Evolutionary conservation across 768 basidiomycete genomes (phyloP).

Genomic region (Psilocybe sp.): DNA sequence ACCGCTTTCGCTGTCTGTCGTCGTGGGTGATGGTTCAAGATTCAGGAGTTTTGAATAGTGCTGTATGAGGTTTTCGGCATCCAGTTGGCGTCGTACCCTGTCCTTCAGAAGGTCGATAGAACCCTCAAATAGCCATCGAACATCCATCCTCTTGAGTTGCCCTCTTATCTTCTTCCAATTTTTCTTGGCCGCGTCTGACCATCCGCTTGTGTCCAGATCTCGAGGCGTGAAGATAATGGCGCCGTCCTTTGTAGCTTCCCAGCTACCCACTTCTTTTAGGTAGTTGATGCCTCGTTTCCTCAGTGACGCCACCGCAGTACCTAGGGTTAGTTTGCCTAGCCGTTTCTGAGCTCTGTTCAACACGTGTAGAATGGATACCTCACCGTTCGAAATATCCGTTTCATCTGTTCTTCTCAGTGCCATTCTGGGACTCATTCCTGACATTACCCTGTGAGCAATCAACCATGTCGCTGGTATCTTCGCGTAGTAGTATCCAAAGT

Average conservation of each 20-base stretch:
- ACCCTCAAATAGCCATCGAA: not conserved
- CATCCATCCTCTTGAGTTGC: not conserved
- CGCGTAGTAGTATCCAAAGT: too few species aligned
- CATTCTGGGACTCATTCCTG: not conserved
- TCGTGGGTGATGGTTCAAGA: not conserved
- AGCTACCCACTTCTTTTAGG: not conserved
- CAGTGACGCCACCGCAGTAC: not conserved
- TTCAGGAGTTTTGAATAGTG: not conserved
- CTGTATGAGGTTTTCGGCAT: not conserved
- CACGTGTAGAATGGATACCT: slow-evolving; percentile 3
- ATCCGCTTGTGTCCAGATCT: not conserved
- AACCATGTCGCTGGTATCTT: slow-evolving; percentile 7
- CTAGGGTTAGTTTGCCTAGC: not conserved
- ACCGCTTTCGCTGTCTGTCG: not conserved
- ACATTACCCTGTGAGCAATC: slow-evolving; percentile 2
- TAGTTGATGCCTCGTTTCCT: not conserved
- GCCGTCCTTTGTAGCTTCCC: not conserved
- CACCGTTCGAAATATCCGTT: slow-evolving; percentile 3
- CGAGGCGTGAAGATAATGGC: not conserved
- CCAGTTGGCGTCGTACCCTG: not conserved
- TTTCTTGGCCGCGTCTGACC: not conserved
- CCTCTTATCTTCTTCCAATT: slow-evolving; percentile 1
- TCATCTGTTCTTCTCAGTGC: slow-evolving; percentile 4
- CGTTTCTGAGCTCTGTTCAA: not conserved
- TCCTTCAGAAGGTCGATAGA: not conserved